These are phyloP conservation scores for Colletotrichum phormii DNA, from an alignment of 2,329 filamentous ascomycete species.

Conservation along the genomic window DNA sequence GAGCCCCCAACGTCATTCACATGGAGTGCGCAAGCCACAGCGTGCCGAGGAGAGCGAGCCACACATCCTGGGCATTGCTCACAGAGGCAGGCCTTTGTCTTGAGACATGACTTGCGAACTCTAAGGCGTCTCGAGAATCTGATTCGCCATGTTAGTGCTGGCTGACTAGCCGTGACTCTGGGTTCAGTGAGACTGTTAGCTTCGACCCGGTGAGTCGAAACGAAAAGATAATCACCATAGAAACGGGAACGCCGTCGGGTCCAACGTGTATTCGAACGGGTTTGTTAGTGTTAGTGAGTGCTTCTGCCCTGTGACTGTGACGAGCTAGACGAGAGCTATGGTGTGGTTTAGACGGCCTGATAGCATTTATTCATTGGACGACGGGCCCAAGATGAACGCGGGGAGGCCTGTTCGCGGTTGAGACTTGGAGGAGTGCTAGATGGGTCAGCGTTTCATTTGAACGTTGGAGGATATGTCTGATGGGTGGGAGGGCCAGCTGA, in stretches of 20 bases:
- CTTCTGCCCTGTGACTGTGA: neutral
- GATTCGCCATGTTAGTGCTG: neutral
- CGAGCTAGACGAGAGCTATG: neutral
- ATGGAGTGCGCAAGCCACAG: conserved; percentile 10
- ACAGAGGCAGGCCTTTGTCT: conserved; percentile 11
- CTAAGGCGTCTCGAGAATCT: neutral
- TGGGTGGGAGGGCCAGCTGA: conserved; percentile 25
- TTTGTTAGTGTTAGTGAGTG: neutral
- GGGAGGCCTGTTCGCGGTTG: conserved; percentile 15
- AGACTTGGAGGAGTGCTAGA: conserved; percentile 21
- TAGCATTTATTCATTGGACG: conserved; percentile 22
- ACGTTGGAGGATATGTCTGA: conserved; percentile 22
- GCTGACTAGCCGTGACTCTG: neutral
- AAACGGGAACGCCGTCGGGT: neutral
- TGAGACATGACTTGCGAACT: conserved; percentile 29
- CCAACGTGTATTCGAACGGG: neutral
- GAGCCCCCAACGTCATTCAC: conserved; percentile 13
- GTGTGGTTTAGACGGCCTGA: conserved; percentile 6
- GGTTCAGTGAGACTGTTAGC: neutral
- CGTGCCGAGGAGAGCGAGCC: conserved; percentile 14
- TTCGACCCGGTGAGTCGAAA: neutral
- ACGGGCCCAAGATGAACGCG: conserved; percentile 7
- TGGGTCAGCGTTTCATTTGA: conserved; percentile 31
- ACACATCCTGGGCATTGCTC: conserved; percentile 17
- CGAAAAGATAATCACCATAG: neutral